Evolutionary conservation across 2,329 filamentous ascomycete species (phyloP).

Genomic region (Allantophomopsis cytisporea): DNA sequence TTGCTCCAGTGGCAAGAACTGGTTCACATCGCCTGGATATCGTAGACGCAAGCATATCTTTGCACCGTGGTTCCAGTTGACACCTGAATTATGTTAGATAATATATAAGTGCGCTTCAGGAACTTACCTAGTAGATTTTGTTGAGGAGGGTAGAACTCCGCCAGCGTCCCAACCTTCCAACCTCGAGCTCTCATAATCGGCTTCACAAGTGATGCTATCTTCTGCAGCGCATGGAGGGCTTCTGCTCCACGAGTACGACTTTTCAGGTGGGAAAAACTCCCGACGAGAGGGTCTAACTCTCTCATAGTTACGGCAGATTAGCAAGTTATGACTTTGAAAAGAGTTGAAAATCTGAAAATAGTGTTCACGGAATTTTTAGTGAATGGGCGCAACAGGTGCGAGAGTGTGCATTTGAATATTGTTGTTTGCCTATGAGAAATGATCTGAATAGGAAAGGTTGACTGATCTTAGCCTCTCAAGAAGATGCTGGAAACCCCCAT

Average conservation of each 20-base stretch:
- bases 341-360: not conserved
- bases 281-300: constrained; percentile 29
- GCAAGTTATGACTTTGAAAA: too few relatives aligned
- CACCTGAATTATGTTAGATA: constrained; percentile 26
- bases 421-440: too few relatives aligned
- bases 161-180: constrained; percentile 68
- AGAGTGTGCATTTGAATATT: too few relatives aligned
- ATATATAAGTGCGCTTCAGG: not conserved
- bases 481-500: too few relatives aligned
- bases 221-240: constrained; percentile 50
- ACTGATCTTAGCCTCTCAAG: too few relatives aligned
- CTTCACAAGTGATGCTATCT: constrained; percentile 79
- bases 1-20: constrained; percentile 70
- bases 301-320: not conserved
- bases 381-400: too few relatives aligned
- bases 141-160: constrained; percentile 74
- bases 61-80: constrained; percentile 66
- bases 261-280: constrained; percentile 37
- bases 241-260: constrained; percentile 31
- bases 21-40: constrained; percentile 56
- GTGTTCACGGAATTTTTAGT: not conserved
- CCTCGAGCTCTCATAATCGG: constrained; percentile 82
- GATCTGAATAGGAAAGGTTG: too few relatives aligned
- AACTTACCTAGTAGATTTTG: constrained; percentile 53
- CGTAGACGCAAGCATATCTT: constrained; percentile 76